Conservation (phyloP, 306 rosid genomes). For the Bauhinia variegata region DNA sequence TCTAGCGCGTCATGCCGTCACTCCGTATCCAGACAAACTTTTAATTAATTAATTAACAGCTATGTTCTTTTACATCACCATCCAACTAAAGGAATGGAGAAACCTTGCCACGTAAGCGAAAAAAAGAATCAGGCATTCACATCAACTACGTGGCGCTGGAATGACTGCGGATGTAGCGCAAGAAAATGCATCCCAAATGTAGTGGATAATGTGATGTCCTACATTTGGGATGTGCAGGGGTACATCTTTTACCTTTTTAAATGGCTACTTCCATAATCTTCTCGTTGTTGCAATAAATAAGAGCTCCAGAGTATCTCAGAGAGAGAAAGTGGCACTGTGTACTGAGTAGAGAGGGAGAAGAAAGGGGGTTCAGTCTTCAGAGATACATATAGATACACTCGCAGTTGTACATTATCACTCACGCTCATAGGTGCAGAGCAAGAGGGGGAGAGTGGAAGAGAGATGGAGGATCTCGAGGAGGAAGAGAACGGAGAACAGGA, state of each 20-base stretch:
- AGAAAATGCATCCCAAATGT: constrained; percentile 10
- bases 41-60: constrained; percentile 20
- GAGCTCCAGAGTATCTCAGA: constrained; percentile 52
- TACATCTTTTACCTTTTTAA: constrained; percentile 11
- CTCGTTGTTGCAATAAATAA: constrained; percentile 55
- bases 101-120: not conserved
- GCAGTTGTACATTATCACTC: constrained; percentile 43
- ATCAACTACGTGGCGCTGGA: constrained; percentile 33
- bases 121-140: rapidly evolving
- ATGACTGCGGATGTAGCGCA: not conserved
- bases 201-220: constrained; percentile 31
- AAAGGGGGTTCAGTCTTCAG: not conserved
- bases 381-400: constrained; percentile 34
- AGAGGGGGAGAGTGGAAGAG: constrained; percentile 26
- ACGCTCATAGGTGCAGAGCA: constrained; percentile 24
- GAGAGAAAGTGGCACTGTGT: constrained; percentile 48
- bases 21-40: constrained; percentile 21
- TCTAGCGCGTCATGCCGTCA: constrained; percentile 39
- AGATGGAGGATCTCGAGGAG: constrained; percentile 83
- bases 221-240: not conserved
- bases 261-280: constrained; percentile 39
- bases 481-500: constrained; percentile 63
- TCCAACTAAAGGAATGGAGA: not conserved
- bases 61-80: not conserved
- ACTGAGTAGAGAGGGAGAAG: constrained; percentile 27